A percentile compares a stretch with the other conserved stretches of the same genome.
Conservation (phyloP, 352 stramenopile genomes). For the Globisporangium canariense region DNA sequence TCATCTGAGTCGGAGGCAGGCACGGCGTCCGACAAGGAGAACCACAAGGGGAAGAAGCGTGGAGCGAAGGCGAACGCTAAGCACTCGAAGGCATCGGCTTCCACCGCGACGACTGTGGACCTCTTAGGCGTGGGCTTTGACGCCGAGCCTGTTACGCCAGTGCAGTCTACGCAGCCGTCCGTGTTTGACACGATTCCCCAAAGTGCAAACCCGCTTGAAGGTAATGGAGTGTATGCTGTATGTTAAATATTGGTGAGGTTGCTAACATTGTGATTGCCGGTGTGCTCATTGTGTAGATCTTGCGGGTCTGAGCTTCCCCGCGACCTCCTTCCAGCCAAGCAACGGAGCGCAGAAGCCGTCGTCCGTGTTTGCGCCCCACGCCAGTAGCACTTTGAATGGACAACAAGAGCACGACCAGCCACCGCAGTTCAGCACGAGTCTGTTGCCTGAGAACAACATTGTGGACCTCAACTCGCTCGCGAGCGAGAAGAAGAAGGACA, state of each 20-base stretch:
- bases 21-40: constrained; percentile 36
- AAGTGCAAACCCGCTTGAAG: constrained; percentile 32
- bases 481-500: constrained; percentile 47
- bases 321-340: constrained; percentile 11
- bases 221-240: constrained; percentile 2
- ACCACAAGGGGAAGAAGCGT: constrained; percentile 17
- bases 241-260: neutral
- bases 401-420: constrained; percentile 2
- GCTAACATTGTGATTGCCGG: neutral
- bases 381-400: neutral
- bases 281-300: constrained; percentile 26
- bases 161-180: constrained; percentile 27
- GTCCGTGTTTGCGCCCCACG: neutral
- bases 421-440: constrained; percentile 36
- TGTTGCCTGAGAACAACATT: constrained; percentile 68
- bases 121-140: constrained; percentile 52
- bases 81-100: constrained; percentile 3
- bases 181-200: constrained; percentile 34
- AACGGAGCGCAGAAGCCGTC: constrained; percentile 1
- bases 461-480: constrained; percentile 53
- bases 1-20: constrained; percentile 32
- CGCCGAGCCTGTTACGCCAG: constrained; percentile 12
- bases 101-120: constrained; percentile 33
- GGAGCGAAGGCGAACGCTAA: constrained; percentile 20
- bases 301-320: constrained; percentile 45